Evolutionary conservation across 139 green algal genomes (phyloP).

Genomic region (Tetradesmus lagerheimii): DNA sequence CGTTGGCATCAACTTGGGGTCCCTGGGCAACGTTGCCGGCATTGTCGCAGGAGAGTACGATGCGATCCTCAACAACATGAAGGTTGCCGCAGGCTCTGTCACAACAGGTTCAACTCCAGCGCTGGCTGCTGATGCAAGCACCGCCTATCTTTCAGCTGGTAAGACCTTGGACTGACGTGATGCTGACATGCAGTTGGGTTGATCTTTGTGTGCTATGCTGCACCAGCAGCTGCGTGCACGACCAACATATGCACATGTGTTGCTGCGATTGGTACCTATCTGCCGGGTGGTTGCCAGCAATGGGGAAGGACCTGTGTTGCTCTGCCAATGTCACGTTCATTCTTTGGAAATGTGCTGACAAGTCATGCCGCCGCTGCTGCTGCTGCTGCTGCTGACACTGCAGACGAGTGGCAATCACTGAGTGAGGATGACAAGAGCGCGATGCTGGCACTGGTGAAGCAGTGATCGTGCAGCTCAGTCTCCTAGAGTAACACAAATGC

Average conservation of each 20-base stretch:
- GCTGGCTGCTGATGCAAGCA: background rate
- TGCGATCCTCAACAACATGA: background rate
- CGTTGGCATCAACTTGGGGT: background rate
- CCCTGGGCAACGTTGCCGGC: background rate
- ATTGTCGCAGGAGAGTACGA: background rate
- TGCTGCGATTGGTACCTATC: too few species aligned
- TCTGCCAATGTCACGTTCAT: background rate
- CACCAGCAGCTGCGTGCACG: background rate
- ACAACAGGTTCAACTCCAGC: background rate
- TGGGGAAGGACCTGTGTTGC: too few species aligned
- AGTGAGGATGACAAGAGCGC: background rate
- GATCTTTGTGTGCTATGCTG: background rate
- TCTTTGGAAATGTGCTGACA: background rate
- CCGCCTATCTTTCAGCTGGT: background rate
- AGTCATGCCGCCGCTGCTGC: background rate
- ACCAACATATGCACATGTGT: background rate
- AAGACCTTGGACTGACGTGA: background rate
- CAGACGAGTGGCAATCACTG: background rate
- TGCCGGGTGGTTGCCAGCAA: too few species aligned
- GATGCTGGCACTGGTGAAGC: background rate
- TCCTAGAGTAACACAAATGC: too few species aligned
- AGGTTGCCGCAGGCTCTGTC: background rate
- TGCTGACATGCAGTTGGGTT: background rate
- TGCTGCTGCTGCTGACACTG: background rate
- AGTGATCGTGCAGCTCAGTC: too few species aligned